Evolutionary conservation across 1,284 basidiomycete genomes (phyloP).

Genomic region (Rhodotorula sp.): DNA sequence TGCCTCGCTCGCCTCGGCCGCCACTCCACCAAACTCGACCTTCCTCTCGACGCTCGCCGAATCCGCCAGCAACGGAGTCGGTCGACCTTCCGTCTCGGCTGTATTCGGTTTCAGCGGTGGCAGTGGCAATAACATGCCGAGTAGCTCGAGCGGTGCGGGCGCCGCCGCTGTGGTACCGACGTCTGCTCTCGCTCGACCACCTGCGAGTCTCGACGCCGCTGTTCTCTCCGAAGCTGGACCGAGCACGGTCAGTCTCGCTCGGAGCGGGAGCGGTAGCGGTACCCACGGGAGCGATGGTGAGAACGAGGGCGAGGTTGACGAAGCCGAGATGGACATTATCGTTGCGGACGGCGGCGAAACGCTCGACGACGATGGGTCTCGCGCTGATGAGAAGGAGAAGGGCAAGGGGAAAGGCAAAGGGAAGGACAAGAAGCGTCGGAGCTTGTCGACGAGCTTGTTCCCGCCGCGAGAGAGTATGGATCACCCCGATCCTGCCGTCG

Average conservation of each 20-base stretch:
- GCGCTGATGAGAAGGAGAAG: conserved; percentile 35
- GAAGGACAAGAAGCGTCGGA: neutral
- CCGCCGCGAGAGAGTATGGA: conserved; percentile 3
- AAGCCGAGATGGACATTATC: neutral
- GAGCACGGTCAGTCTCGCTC: neutral
- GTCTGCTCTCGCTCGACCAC: neutral
- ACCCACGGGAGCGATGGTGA: conserved; percentile 7
- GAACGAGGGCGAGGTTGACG: neutral
- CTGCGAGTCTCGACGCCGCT: conserved; percentile 14
- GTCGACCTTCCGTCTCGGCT: neutral
- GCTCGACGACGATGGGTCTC: neutral
- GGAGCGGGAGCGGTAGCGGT: conserved; percentile 14
- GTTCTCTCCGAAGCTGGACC: neutral
- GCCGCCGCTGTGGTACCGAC: conserved; percentile 9
- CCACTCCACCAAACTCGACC: conserved; percentile 55
- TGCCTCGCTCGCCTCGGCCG: conserved; percentile 37
- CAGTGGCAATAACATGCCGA: neutral
- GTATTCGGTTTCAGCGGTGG: conserved; percentile 2
- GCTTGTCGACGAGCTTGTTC: neutral
- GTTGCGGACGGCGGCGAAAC: neutral
- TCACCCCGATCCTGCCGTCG: conserved; percentile 10
- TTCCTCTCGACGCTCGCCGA: conserved; percentile 55
- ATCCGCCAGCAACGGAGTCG: neutral
- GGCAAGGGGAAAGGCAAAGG: conserved; percentile 16
- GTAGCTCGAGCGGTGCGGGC: conserved; percentile 3